Percentiles rank a stretch among this genome's conserved stretches.
phyloP scores from a whole-genome alignment of 441 rosid genomes.

The Pelargonium cotyledonis region DNA sequence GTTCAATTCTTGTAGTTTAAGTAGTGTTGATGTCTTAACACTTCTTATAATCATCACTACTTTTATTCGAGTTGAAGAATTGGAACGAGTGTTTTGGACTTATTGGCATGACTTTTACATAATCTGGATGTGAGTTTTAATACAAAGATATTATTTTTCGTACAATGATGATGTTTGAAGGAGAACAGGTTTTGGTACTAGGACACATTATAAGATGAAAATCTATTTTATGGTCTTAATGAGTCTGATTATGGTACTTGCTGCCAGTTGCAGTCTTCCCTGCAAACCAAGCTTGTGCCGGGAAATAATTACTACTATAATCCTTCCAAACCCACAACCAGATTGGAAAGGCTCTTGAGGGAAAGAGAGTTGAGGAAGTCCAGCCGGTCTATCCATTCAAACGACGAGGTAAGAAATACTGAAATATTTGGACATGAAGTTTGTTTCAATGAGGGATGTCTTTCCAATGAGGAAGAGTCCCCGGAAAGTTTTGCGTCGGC shows the following conservation, averaged over 20 bases:
- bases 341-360: conserved; percentile 50
- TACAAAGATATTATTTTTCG: background rate
- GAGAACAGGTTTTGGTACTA: too few relatives aligned
- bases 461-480: conserved; percentile 47
- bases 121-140: background rate
- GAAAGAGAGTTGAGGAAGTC: conserved; percentile 49
- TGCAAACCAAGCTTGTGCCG: conserved; percentile 28
- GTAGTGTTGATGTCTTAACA: background rate
- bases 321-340: conserved; percentile 40
- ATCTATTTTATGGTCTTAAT: background rate
- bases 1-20: background rate
- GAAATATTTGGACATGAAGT: conserved; percentile 23
- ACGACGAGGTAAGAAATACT: conserved; percentile 27
- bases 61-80: background rate
- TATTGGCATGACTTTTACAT: background rate
- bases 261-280: conserved; percentile 27
- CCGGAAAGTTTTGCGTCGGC: conserved; percentile 58
- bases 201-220: too few relatives aligned
- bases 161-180: background rate
- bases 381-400: conserved; percentile 24
- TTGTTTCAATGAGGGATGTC: conserved; percentile 18
- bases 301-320: conserved; percentile 34
- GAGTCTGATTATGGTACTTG: background rate
- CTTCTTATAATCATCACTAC: background rate
- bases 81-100: background rate